Base-by-base conservation (phyloP, 176 grass and related monocot species). In the Carex kokanica region DNA sequence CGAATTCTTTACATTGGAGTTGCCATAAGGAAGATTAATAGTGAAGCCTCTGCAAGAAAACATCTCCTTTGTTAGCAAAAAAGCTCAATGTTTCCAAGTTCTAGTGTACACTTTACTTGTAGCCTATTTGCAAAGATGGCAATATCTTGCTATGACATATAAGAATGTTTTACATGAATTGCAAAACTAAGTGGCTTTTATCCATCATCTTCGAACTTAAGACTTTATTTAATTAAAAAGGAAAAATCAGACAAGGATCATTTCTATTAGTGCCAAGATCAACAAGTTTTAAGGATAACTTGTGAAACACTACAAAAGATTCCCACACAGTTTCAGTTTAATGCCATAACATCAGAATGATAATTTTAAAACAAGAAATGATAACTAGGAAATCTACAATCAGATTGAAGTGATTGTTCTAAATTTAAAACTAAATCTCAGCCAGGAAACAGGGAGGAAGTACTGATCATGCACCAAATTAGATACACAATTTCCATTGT, bases 161-260 rank as follows among this genome's bases (percentile, higher is more conserved):
- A 78, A 56, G 73, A 18, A 78, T 77, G 49, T 16, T 77, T 29
- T 78, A 17, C 51, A 32, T 78, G 73, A 49, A 78, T 71, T 32
- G 51, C 51, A 32, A 31, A 32, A 56, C 51, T 55, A 78, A 32
- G 73, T 27, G 51, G 12, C 8, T 53, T 16, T 31, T 1, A 75
- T 31, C 47, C 29, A 31, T 55, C 64, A 32, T 56, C 73, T 55
- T 17, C 6, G 8, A 53, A 74, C 16, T 53, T 27, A 74, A 74
- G 11, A 25, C 12, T 12, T 21, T 18, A 53, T 49, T 47, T 24
- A 74, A 74, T n/a, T 70, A 49, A 77, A 70, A 70, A 70, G 31
- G 24, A 53, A 16, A 31, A 56, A 9, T 55, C 47, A 15, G 23
- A 32, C 56, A 53, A 53, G 32, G 25, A 78, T 31, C 25, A 55